Base-by-base conservation (phyloP, 2,329 filamentous ascomycete genomes). In the Claviceps sorghi region DNA sequence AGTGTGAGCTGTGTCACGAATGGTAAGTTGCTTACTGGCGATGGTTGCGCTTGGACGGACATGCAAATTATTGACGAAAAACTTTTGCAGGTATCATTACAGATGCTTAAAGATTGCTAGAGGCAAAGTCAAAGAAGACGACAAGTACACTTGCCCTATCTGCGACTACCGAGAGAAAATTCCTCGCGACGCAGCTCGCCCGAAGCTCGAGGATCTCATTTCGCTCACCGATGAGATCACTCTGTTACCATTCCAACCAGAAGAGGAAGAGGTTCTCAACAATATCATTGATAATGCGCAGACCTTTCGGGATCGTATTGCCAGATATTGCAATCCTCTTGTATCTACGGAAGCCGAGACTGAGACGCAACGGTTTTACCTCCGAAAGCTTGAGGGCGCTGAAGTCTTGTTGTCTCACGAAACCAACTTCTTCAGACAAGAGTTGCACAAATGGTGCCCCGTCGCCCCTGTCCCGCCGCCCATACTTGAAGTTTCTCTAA, bases 81-180 rank as follows among this genome's bases (percentile, higher is more conserved):
- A n/a, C n/a, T 15, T 22, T 47, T 5, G 29, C 55, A 90, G 86
- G 86, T 98, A 98, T 64, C 93, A 98, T 62, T 91, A 93, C 55
- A 97, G 96, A 67, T 98, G 93, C 62, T 75, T 98, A 40, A 98
- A 98, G 72, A 96, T 98, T 62, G 93, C 93, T 2, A 82, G 93
- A 49, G 93, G 93, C 50, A 98, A 97, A 65, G 88, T 98, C 61
- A 97, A 97, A 69, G 93, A 97, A 64, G 91, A 95, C 57, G 93
- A 97, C 64, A 95, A 95, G 66, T 98, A 96, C 65, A 97, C 91
- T 1, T 98, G 93, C 62, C 93, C 93, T 0, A 95, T 98, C 56
- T 98, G 93, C 65, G 93, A 98, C 66, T 96, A 90, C 82, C 84
- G 93, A 19, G 86, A 96, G 64, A 94, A 91, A 70, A 97, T 98